Conservation (phyloP, 768 basidiomycete species). For the Lactarius sp. region DNA sequence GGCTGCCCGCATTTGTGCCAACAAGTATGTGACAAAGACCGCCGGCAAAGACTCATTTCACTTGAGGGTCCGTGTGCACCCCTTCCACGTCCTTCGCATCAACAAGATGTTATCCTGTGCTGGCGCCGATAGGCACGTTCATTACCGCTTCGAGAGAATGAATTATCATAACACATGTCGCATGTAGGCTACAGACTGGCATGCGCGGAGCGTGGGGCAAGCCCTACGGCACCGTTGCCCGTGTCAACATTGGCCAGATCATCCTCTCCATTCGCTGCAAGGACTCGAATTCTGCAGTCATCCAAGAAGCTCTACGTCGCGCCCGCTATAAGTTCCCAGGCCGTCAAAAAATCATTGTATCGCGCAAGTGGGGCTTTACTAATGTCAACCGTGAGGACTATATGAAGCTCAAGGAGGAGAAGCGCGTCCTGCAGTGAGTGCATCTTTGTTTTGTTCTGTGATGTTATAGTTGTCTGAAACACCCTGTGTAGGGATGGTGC, state of each 20-base stretch:
- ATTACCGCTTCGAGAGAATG: neutral
- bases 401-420: constrained; percentile 80
- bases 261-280: constrained; percentile 90
- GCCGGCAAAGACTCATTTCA: constrained; percentile 99
- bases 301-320: constrained; percentile 95
- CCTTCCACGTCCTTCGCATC: constrained; percentile 98
- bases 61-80: constrained; percentile 93
- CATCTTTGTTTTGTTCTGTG: neutral
- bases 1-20: constrained; percentile 97
- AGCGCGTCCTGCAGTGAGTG: constrained; percentile 82
- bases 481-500: constrained; percentile 73
- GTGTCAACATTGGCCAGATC: constrained; percentile 96
- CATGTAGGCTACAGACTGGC: constrained; percentile 77
- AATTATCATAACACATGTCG: neutral
- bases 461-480: constrained; percentile 11
- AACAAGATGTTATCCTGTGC: constrained; percentile 99
- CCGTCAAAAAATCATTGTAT: constrained; percentile 93
- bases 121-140: constrained; percentile 88
- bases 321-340: constrained; percentile 99
- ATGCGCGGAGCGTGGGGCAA: constrained; percentile 99
- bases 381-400: constrained; percentile 90
- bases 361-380: constrained; percentile 99
- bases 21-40: constrained; percentile 99
- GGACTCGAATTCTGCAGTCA: constrained; percentile 78
- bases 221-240: constrained; percentile 93